A percentile compares a stretch with the other conserved stretches of the same genome.
Conservation (phyloP, 179 eudicot species). For the Silene coronaria region DNA sequence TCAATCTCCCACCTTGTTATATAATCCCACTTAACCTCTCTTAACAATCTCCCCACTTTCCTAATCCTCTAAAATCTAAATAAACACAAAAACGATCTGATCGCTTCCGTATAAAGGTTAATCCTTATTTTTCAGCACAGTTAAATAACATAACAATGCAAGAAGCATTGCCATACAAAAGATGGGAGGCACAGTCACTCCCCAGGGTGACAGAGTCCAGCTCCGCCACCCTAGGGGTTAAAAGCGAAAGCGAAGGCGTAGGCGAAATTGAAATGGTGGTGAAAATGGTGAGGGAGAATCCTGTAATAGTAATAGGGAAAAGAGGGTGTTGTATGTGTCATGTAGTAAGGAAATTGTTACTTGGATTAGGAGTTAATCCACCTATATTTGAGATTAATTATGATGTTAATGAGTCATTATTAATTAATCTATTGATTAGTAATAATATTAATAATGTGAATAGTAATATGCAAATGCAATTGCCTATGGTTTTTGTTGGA, state of each 20-base stretch:
- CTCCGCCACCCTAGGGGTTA: conserved; percentile 1
- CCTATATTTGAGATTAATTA: conserved; percentile 47
- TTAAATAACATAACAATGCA: conserved; percentile 24
- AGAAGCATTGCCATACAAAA: conserved; percentile 34
- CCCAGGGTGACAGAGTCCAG: conserved; percentile 7
- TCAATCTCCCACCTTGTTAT: conserved; percentile 15
- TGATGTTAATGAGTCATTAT: conserved; percentile 27
- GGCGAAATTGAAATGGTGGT: neutral
- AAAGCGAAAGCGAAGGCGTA: neutral
- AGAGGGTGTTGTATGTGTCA: conserved; percentile 86
- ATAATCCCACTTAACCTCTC: conserved; percentile 3
- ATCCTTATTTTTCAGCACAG: no score
- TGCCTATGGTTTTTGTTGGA: conserved; percentile 73
- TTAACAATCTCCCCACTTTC: conserved; percentile 9
- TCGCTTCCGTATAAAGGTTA: no score
- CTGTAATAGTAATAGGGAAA: conserved; percentile 55
- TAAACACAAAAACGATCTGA: neutral
- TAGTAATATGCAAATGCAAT: conserved; percentile 24
- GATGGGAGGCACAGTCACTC: conserved; percentile 23
- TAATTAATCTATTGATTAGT: conserved; percentile 30
- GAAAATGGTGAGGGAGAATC: conserved; percentile 43
- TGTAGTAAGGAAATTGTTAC: conserved; percentile 52
- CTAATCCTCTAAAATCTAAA: no score
- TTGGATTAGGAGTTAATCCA: conserved; percentile 73
- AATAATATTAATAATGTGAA: neutral